Conservation (phyloP, 768 basidiomycete genomes). For the Tricholoma flavovirens region DNA sequence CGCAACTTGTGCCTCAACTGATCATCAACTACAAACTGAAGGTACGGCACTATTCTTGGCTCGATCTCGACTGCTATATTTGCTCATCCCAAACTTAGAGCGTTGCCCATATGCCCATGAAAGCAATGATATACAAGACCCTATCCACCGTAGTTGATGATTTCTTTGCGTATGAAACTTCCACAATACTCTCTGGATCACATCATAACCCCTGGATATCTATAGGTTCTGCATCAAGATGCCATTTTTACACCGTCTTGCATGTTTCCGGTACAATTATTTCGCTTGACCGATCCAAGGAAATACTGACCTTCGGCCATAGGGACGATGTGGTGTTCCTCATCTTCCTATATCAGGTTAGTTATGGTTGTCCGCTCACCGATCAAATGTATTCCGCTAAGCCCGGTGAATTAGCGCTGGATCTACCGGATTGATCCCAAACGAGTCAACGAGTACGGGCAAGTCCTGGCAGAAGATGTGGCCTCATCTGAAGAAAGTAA, state of each 20-base stretch:
- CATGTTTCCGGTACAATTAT: slow-evolving; percentile 60
- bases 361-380: slow-evolving; percentile 19
- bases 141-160: slow-evolving; percentile 90
- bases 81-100: slow-evolving; percentile 42
- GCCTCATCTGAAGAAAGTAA: slow-evolving; percentile 48
- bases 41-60: slow-evolving; percentile 40
- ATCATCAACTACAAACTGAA: slow-evolving; percentile 98
- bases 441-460: slow-evolving; percentile 94
- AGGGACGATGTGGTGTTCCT: slow-evolving; percentile 89
- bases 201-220: slow-evolving; percentile 10
- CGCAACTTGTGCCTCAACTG: slow-evolving; percentile 78
- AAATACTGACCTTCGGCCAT: slow-evolving; percentile 17
- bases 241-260: slow-evolving; percentile 90
- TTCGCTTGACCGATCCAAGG: slow-evolving; percentile 14
- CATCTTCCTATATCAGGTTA: slow-evolving; percentile 86
- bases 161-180: slow-evolving; percentile 68
- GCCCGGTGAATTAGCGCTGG: slow-evolving; percentile 61
- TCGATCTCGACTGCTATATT: background rate
- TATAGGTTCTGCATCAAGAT: slow-evolving; percentile 90
- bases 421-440: slow-evolving; percentile 96
- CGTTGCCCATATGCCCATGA: slow-evolving; percentile 98
- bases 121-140: slow-evolving; percentile 95
- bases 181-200: slow-evolving; percentile 1
- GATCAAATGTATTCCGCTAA: slow-evolving; percentile 11
- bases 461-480: slow-evolving; percentile 57